Base-by-base conservation (phyloP, 768 basidiomycete genomes). In the Clitopilus passeckerianus region DNA sequence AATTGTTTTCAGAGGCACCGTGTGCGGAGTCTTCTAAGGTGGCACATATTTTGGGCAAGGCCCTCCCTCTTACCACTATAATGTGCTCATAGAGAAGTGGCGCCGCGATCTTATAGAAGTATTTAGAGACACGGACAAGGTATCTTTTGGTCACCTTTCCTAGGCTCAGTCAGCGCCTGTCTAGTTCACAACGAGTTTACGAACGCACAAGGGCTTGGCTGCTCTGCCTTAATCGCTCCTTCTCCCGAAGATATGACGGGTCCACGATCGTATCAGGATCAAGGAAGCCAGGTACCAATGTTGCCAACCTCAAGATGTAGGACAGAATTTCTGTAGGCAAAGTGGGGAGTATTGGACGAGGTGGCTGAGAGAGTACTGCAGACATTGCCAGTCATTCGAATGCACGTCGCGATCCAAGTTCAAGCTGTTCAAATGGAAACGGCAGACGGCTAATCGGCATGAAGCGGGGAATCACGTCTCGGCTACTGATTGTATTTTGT, bases 301-400 rank as follows among this genome's bases (percentile, higher is more conserved):
- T 67, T 22, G 72, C 74, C 24, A 62, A 55, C 24, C 64, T 65
- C 18, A 74, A 56, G 18, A 74, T 69, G 1, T 61, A 54, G 4
- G 61, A 41, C 67, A 72, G 70, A 18, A 74, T 35, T 57, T 75
- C 72, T 23, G 68, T 60, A 8, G 74, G 72, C 10, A 75, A 55
- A 22, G 63, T 53, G 15, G 65, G 60, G 14, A 65, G 56, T 10
- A 58, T 20, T 6, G 57, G n/a, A 14, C 30, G 60, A 20, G 46
- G 46, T 5, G 46, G 46, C 22, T 50, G 46, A 18, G 46, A 50
- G 3, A 50, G n/a, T 18, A 50, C n/a, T 23, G 46, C 46, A 50
- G 46, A 50, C 46, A 50, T 50, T 50, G 16, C n/a, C 37, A 41
- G 14, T 7, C 15, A 35, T 35, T 35, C 15, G 34, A 35, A n/a